Evolutionary conservation across 208 protist species (phyloP).

Genomic region (Angomonas ambiguus): DNA sequence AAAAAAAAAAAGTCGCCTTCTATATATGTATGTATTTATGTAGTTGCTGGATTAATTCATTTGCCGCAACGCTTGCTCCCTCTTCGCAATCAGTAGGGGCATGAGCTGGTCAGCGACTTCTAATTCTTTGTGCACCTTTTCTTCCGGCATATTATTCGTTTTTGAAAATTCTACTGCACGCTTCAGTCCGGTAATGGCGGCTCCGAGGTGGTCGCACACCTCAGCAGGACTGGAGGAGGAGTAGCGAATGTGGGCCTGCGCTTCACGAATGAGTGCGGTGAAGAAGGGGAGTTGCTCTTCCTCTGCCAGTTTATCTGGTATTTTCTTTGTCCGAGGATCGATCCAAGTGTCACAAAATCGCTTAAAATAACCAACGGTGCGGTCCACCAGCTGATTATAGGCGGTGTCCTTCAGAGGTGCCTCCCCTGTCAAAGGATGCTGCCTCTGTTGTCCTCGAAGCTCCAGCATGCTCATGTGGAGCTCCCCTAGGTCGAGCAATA

Average conservation of each 20-base stretch:
- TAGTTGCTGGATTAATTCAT: neutral
- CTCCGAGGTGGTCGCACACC: constrained; percentile 74
- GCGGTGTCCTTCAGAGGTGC: constrained; percentile 60
- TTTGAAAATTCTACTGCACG: constrained; percentile 56
- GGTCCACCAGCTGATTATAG: constrained; percentile 63
- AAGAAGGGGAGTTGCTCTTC: constrained; percentile 80
- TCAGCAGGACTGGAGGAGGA: constrained; percentile 41
- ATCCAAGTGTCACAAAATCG: constrained; percentile 83
- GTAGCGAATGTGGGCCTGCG: constrained; percentile 55
- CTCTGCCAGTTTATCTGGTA: constrained; percentile 59
- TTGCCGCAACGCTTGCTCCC: constrained; percentile 13
- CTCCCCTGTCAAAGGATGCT: constrained; percentile 27
- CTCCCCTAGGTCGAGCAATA: constrained; percentile 79
- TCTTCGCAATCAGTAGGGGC: constrained; percentile 65
- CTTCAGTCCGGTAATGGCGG: constrained; percentile 42
- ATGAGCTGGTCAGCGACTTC: constrained; percentile 65
- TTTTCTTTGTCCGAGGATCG: constrained; percentile 30
- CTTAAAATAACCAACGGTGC: constrained; percentile 45
- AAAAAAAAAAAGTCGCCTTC: neutral
- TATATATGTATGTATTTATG: neutral
- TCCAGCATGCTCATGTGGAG: constrained; percentile 68
- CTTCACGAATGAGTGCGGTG: constrained; percentile 61
- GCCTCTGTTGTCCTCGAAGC: constrained; percentile 62
- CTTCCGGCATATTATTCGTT: constrained; percentile 31
- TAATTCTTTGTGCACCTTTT: constrained; percentile 42